These are phyloP conservation scores for Colletotrichum chlorophyti DNA, from an alignment of 2,329 filamentous ascomycete species.

Conservation along the genomic window DNA sequence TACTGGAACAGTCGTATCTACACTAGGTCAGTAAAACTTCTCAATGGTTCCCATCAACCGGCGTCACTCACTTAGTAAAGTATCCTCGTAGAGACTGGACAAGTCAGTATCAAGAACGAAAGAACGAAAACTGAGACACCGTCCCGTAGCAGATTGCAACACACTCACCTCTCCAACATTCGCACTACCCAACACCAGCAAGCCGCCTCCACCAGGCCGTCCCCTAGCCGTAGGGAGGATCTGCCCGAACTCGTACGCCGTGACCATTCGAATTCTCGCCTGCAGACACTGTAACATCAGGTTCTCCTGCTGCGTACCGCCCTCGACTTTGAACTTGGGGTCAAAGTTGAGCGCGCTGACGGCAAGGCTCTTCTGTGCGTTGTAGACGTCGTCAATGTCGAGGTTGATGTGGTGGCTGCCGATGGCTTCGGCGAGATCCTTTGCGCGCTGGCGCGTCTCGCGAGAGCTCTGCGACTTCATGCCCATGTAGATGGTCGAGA, in stretches of 20 bases:
- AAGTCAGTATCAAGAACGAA: conserved; percentile 14
- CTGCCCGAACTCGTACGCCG: conserved; percentile 66
- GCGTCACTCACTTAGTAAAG: conserved; percentile 65
- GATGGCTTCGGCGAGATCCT: conserved; percentile 65
- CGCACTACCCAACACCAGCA: conserved; percentile 71
- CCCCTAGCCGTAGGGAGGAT: conserved; percentile 66
- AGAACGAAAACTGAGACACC: conserved; percentile 8
- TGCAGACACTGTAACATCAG: conserved; percentile 60
- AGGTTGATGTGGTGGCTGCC: conserved; percentile 76
- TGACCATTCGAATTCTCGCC: conserved; percentile 66
- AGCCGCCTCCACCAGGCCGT: conserved; percentile 60
- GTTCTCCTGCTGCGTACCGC: conserved; percentile 67
- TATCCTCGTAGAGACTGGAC: conserved; percentile 48
- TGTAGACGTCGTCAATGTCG: conserved; percentile 74
- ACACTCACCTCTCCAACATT: conserved; percentile 60
- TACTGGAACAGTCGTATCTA: conserved; percentile 29
- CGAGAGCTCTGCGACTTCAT: conserved; percentile 69
- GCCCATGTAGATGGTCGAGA: conserved; percentile 71
- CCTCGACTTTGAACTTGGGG: conserved; percentile 64
- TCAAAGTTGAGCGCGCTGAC: conserved; percentile 64
- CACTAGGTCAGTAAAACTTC: background rate
- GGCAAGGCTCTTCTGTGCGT: conserved; percentile 66
- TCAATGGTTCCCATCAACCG: background rate
- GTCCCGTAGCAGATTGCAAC: background rate
- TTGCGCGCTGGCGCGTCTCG: conserved; percentile 72